Evolutionary conservation across 805 yeast genomes (phyloP).

Genomic region (Wickerhamiella qilinensis): DNA sequence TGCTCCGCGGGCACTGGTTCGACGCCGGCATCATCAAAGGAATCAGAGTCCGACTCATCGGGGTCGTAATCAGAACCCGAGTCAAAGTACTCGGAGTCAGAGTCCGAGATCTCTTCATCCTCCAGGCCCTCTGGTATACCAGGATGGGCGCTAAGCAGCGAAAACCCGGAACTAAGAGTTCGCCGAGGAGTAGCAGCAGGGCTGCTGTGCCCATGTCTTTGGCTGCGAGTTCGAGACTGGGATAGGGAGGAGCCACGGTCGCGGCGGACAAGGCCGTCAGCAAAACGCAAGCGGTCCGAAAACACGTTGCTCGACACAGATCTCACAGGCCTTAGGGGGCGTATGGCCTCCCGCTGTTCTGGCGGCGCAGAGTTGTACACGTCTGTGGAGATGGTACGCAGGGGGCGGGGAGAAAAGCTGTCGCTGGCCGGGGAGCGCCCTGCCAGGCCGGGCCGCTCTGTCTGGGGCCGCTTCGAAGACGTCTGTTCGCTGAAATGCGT

Average conservation of each 20-base stretch:
- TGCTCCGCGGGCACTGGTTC: neutral
- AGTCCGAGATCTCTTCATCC: neutral
- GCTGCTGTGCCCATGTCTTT: neutral
- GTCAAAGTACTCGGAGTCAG: neutral
- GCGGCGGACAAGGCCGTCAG: neutral
- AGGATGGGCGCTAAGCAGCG: neutral
- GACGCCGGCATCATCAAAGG: neutral
- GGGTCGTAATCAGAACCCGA: neutral
- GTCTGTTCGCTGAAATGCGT: no score
- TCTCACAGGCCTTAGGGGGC: no score
- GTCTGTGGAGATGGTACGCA: no score
- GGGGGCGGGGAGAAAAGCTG: no score
- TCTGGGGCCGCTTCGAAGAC: no score
- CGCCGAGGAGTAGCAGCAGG: neutral
- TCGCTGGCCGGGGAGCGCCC: no score
- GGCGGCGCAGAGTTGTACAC: no score
- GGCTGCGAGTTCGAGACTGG: neutral
- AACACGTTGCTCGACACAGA: neutral
- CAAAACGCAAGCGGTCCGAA: neutral
- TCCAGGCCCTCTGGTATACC: neutral
- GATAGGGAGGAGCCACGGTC: neutral
- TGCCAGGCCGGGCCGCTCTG: no score
- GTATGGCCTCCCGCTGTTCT: no score
- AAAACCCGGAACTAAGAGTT: neutral
- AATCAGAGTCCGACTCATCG: neutral